Conservation (phyloP, 768 basidiomycete genomes). For the Daedaleopsis sinensis region DNA sequence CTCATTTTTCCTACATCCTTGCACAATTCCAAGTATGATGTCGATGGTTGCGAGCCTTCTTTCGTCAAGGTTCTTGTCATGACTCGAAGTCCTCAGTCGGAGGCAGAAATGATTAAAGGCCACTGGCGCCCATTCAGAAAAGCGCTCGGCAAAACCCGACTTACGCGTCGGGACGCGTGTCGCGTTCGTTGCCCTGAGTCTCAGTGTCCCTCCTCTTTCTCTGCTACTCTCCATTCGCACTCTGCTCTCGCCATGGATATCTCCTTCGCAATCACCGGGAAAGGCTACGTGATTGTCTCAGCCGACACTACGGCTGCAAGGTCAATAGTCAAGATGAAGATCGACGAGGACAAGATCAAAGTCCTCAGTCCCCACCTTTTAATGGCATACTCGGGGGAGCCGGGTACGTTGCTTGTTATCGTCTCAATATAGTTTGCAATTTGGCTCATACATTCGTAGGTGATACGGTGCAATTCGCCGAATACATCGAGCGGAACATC, state of each 20-base stretch:
- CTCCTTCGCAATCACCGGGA: conserved; percentile 89
- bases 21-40: too few relatives aligned
- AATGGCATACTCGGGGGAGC: conserved; percentile 95
- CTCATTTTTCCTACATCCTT: too few relatives aligned
- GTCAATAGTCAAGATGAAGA: conserved; percentile 97
- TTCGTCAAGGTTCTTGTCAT: too few relatives aligned
- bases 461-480: conserved; percentile 95
- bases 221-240: background rate
- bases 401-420: conserved; percentile 53
- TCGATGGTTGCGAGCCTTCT: too few relatives aligned
- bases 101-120: too few relatives aligned
- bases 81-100: too few relatives aligned
- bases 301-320: conserved; percentile 88
- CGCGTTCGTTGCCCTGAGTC: background rate
- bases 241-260: conserved; percentile 68
- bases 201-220: background rate
- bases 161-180: conserved; percentile 20
- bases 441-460: conserved; percentile 46
- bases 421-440: background rate
- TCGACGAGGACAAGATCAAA: conserved; percentile 97
- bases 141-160: background rate
- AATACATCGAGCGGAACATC: conserved; percentile 94
- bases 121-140: too few relatives aligned
- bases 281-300: conserved; percentile 91
- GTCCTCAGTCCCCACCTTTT: conserved; percentile 86